Evolutionary conservation across 176 grass and related monocot genomes (phyloP).

Genomic region (Ensete ventricosum): DNA sequence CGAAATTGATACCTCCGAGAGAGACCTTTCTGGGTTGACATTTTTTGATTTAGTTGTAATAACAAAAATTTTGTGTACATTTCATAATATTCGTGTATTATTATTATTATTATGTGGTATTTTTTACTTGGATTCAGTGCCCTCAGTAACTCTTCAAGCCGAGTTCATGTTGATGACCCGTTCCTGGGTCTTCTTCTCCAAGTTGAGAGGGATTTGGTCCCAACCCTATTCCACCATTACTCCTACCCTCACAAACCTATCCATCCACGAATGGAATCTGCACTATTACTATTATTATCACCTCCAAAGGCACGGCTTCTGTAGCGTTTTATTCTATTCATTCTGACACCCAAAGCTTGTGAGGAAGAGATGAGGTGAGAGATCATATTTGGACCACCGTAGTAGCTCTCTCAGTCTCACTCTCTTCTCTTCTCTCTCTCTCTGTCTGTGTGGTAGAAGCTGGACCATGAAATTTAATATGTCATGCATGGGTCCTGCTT

Average conservation of each 20-base stretch:
- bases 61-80: too few species aligned
- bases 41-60: too few species aligned
- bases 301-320: not conserved
- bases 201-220: constrained; percentile 24
- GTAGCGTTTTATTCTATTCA: not conserved
- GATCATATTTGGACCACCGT: not conserved
- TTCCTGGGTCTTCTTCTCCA: constrained; percentile 22
- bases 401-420: too few species aligned
- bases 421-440: too few species aligned
- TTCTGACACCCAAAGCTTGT: not conserved
- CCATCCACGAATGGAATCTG: not conserved
- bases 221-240: not conserved
- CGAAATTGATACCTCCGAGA: too few species aligned
- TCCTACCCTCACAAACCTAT: not conserved
- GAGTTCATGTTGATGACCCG: not conserved
- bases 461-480: not conserved
- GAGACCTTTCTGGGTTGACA: too few species aligned
- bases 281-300: not conserved
- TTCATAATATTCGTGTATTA: too few species aligned
- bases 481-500: not conserved
- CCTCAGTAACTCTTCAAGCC: too few species aligned
- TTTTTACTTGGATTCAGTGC: too few species aligned
- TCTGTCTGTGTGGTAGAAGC: not conserved
- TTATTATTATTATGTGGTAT: too few species aligned
- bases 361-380: not conserved